Base-by-base conservation (phyloP, 257 asterid genomes). In the Jacaranda mimosifolia region DNA sequence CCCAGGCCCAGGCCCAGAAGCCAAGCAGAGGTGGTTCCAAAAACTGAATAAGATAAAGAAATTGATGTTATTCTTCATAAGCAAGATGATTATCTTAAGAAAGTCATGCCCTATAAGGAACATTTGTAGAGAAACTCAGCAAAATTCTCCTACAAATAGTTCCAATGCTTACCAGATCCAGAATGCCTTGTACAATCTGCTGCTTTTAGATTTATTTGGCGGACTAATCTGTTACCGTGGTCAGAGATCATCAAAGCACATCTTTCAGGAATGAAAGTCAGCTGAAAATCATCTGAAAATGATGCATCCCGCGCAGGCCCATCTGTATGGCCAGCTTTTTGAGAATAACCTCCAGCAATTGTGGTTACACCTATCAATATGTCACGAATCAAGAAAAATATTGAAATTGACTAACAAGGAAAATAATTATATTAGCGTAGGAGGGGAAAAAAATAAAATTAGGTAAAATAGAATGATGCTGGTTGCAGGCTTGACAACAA, bases 211-310 rank as follows among this genome's bases (percentile, higher is more conserved):
- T 85, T 84, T 36, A 94, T 88, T 84, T 91, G 90, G 8, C 93
- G 97, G 80, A 94, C 83, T 62, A 94, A 83, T 10, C 81, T 87
- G 77, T n/a, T 84, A 19, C 92, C 96, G 76, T 38, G 91, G 70
- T 94, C 98, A 57, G 93, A 86, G 65, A 94, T 71, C 90, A 94
- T 77, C 80, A 94, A 55, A 73, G 96, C 93, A 78, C 98, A 94
- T 83, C 76, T 86, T 77, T 83, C 83, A 36, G 97, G 92, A 69
- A 86, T 39, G 63, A 91, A 94, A 21, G 88, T 81, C 81, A 94
- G 81, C 83, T 86, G 93, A 68, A 79, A 76, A 76, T 65, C 77
- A 70, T 79, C 45, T 5, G 97, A 92, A 83, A 94, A 92, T 38
- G 94, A 77, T 19, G 98, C 97, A 66, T 94, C 78, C 38, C 82